A percentile compares a stretch with the other conserved stretches of the same genome.
phyloP scores from a whole-genome alignment of 2,329 filamentous ascomycete species.

The Incumbomyces delicatus region DNA sequence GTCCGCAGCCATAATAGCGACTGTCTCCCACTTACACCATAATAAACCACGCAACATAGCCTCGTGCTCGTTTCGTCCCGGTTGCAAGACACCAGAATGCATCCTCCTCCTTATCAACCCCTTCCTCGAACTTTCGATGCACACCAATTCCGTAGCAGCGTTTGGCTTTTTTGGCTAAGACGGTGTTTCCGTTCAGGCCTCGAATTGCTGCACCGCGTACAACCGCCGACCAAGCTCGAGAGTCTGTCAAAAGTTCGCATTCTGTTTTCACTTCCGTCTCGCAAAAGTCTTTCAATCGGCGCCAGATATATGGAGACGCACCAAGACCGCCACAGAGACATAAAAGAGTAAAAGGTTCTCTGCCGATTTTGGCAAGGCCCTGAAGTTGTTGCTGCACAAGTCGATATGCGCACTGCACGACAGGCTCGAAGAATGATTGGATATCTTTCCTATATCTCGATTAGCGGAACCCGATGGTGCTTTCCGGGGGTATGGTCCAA shows the following conservation, averaged over 20 bases:
- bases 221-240: constrained; percentile 14
- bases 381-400: constrained; percentile 8
- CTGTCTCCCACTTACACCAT: background rate
- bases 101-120: constrained; percentile 9
- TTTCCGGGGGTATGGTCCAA: no score
- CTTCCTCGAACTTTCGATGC: constrained; percentile 11
- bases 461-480: no score
- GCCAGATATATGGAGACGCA: constrained; percentile 11
- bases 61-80: background rate
- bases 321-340: constrained; percentile 12
- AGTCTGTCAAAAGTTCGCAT: background rate
- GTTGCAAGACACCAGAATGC: constrained; percentile 6
- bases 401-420: constrained; percentile 8
- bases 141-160: constrained; percentile 10
- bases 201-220: constrained; percentile 13
- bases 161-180: constrained; percentile 7
- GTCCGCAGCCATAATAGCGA: no score
- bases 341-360: constrained; percentile 1
- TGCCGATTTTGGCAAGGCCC: background rate
- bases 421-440: constrained; percentile 9
- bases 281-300: constrained; percentile 7
- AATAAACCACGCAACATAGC: constrained; percentile 2
- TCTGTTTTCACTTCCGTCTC: background rate
- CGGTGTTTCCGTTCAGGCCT: background rate
- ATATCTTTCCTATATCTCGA: constrained; percentile 8